phyloP scores from a whole-genome alignment of 2,329 filamentous ascomycete genomes.

The Colletotrichum orchidophilum region DNA sequence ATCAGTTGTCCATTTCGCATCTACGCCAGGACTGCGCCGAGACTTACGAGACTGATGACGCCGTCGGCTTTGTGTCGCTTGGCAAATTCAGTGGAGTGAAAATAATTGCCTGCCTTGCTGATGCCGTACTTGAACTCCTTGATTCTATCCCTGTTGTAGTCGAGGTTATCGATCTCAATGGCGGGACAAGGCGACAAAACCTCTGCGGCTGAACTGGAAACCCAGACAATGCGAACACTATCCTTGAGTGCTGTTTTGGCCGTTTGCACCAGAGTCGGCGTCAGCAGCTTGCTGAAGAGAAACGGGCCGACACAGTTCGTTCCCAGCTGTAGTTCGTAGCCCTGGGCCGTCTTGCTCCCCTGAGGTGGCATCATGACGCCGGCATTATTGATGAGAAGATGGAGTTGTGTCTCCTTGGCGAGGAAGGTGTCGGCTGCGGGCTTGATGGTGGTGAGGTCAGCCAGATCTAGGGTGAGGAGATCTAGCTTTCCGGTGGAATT shows the following conservation, averaged over 20 bases:
- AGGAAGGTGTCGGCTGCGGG: conserved; percentile 44
- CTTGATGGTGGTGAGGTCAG: conserved; percentile 48
- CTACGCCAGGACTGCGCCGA: not conserved
- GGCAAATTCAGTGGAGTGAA: conserved; percentile 44
- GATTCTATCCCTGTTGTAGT: conserved; percentile 38
- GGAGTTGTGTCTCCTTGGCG: conserved; percentile 42
- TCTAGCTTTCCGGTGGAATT: conserved; percentile 50
- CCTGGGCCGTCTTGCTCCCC: conserved; percentile 51
- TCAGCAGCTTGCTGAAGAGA: conserved; percentile 49
- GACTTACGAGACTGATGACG: conserved; percentile 35
- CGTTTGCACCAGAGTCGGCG: conserved; percentile 44
- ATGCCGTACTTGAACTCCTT: conserved; percentile 41
- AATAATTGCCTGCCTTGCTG: conserved; percentile 45
- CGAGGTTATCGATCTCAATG: conserved; percentile 41
- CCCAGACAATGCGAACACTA: conserved; percentile 46
- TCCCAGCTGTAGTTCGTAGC: conserved; percentile 54
- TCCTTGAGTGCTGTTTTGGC: conserved; percentile 42
- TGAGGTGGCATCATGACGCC: conserved; percentile 52
- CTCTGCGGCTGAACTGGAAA: conserved; percentile 43
- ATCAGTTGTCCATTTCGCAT: not conserved
- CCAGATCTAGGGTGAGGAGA: conserved; percentile 57
- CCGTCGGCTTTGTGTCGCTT: conserved; percentile 37
- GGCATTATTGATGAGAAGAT: conserved; percentile 57
- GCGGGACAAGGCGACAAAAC: conserved; percentile 35
- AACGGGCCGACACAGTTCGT: conserved; percentile 51